Evolutionary conservation across 139 green algal species (phyloP).

Genomic region (Trebouxia sp.): DNA sequence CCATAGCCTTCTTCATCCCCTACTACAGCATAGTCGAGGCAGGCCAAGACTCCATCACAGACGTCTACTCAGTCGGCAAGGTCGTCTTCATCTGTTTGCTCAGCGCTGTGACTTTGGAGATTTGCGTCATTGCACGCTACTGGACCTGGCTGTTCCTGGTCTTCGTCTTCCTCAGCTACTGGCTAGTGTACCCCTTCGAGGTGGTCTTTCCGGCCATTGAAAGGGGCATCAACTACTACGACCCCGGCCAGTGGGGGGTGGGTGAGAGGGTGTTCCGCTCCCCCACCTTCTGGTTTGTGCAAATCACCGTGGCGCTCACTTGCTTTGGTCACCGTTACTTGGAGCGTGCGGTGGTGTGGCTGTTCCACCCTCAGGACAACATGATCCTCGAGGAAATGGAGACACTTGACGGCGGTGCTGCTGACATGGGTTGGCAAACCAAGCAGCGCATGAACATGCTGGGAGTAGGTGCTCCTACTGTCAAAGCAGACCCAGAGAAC

Average conservation of each 20-base stretch:
- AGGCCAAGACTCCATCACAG: constrained; percentile 44
- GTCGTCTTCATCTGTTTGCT: constrained; percentile 57
- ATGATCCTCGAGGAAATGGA: constrained; percentile 58
- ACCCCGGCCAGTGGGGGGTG: constrained; percentile 56
- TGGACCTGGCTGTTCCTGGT: constrained; percentile 68
- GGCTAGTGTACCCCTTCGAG: constrained; percentile 67
- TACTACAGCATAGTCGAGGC: constrained; percentile 40
- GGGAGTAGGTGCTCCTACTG: background rate
- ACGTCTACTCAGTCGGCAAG: constrained; percentile 65
- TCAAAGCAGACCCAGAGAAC: constrained; percentile 8
- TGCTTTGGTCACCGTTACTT: constrained; percentile 51
- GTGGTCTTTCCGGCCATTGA: constrained; percentile 61
- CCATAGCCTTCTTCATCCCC: constrained; percentile 58
- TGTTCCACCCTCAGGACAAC: constrained; percentile 50
- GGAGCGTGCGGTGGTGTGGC: constrained; percentile 51
- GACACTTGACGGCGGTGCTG: background rate
- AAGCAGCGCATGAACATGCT: constrained; percentile 24
- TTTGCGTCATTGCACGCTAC: constrained; percentile 52
- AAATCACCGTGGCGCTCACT: constrained; percentile 43
- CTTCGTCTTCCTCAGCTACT: constrained; percentile 61
- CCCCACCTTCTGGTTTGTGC: constrained; percentile 56
- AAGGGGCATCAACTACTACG: constrained; percentile 43
- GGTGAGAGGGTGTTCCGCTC: constrained; percentile 38
- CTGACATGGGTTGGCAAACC: constrained; percentile 29
- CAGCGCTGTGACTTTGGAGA: constrained; percentile 63